Conservation (phyloP, 139 green algal species). For the Ettlia oleoabundans region DNA sequence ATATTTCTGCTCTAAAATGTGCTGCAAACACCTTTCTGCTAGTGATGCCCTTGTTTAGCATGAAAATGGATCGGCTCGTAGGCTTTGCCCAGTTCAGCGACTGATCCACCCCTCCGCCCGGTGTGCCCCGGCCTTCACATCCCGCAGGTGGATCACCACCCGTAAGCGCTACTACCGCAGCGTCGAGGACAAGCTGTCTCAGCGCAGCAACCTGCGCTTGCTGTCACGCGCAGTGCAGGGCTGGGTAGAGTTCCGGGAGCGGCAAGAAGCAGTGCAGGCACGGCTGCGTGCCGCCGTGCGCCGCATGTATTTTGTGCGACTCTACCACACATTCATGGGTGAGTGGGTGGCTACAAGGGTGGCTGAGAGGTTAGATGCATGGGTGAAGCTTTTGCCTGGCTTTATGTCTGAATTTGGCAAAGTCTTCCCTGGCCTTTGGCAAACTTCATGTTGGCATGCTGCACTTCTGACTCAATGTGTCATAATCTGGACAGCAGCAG, state of each 20-base stretch:
- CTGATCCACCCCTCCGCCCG: too few species aligned
- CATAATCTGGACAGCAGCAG: too few species aligned
- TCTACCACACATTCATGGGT: constrained; percentile 35
- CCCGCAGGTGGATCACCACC: constrained; percentile 3
- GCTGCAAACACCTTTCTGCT: too few species aligned
- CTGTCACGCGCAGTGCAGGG: constrained; percentile 13
- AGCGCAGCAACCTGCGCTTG: constrained; percentile 17
- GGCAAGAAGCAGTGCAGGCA: not conserved
- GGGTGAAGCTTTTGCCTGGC: not conserved
- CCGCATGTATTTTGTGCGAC: constrained; percentile 37
- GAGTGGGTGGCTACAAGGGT: not conserved
- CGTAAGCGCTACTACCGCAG: constrained; percentile 32
- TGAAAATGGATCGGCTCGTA: too few species aligned
- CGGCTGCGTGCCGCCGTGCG: constrained; percentile 32
- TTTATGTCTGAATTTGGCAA: too few species aligned
- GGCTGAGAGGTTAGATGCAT: too few species aligned
- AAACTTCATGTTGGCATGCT: too few species aligned
- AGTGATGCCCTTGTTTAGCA: too few species aligned
- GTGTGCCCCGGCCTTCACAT: not conserved
- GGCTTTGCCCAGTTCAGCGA: too few species aligned
- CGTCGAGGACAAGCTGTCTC: constrained; percentile 39
- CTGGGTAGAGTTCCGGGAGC: constrained; percentile 30
- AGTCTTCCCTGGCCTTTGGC: too few species aligned
- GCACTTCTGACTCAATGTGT: too few species aligned
- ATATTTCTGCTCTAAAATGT: too few species aligned